Conservation (phyloP, 1,284 basidiomycete genomes). For the Apiotrichum laibachii region DNA sequence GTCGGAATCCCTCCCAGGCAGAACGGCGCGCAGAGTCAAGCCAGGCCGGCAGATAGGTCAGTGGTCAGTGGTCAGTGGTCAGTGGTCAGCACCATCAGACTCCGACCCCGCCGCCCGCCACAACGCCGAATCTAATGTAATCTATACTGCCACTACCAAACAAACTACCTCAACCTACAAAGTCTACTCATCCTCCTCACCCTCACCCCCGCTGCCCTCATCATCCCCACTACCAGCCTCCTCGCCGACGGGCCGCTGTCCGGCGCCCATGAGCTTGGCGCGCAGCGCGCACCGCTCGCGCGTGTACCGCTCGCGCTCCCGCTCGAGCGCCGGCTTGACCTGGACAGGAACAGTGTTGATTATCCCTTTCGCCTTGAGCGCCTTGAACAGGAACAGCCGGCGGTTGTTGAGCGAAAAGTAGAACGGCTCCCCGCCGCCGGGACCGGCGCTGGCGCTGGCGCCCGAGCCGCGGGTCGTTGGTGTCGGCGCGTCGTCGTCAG, state of each 20-base stretch:
- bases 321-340: constrained; percentile 24
- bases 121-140: no score
- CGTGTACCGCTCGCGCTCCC: constrained; percentile 18
- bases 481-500: not conserved
- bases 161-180: no score
- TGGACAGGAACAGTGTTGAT: constrained; percentile 18
- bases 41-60: no score
- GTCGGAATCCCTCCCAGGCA: no score
- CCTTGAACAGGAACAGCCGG: constrained; percentile 21
- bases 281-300: constrained; percentile 15
- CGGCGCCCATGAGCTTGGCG: constrained; percentile 21
- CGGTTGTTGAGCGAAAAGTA: constrained; percentile 25
- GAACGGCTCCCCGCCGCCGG: constrained; percentile 6
- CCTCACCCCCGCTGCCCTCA: not conserved
- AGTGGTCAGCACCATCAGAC: no score
- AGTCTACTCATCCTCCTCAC: not conserved
- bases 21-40: no score
- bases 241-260: constrained; percentile 10
- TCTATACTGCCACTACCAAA: no score
- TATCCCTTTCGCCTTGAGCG: constrained; percentile 12
- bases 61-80: no score
- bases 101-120: no score
- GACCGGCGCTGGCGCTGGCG: not conserved
- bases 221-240: not conserved
- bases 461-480: not conserved